Percentiles rank a stretch among this genome's conserved stretches.
Conservation (phyloP, 306 rosid species). For the Alnus glutinosa region DNA sequence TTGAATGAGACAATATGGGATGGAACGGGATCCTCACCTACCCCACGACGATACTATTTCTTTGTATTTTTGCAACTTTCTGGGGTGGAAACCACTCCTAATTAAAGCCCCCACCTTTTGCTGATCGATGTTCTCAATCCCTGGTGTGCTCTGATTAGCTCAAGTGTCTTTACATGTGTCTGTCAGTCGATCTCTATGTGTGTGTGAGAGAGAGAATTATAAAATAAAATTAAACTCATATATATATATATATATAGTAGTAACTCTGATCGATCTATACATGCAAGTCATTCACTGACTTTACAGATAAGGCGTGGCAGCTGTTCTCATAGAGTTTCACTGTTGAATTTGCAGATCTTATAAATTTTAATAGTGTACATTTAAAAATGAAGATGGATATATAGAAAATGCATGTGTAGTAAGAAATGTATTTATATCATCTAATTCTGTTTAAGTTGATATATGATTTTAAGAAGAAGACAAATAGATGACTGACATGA, state of each 20-base stretch:
- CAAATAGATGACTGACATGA: background rate
- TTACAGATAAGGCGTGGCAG: constrained; percentile 7
- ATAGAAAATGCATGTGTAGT: too few species aligned
- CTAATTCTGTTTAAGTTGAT: too few species aligned
- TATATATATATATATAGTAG: background rate
- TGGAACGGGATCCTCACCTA: constrained; percentile 18
- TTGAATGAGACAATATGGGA: constrained; percentile 30
- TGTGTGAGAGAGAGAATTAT: too few species aligned
- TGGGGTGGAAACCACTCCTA: constrained; percentile 35
- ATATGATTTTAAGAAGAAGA: background rate
- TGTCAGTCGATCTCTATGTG: too few species aligned
- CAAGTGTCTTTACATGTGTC: too few species aligned
- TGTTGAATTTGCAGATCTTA: too few species aligned
- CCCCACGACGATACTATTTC: constrained; percentile 30
- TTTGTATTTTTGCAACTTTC: constrained; percentile 28
- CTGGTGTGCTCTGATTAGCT: background rate
- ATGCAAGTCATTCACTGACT: constrained; percentile 20
- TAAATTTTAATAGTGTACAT: too few species aligned
- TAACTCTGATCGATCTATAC: too few species aligned
- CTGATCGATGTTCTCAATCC: constrained; percentile 1
- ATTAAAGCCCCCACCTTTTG: constrained; percentile 14
- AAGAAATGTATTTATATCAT: too few species aligned
- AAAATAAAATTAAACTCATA: background rate
- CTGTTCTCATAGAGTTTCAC: background rate
- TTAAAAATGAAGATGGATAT: too few species aligned